Evolutionary conservation across 2,329 filamentous ascomycete species (phyloP).

Genomic region (Botrytis fabae): DNA sequence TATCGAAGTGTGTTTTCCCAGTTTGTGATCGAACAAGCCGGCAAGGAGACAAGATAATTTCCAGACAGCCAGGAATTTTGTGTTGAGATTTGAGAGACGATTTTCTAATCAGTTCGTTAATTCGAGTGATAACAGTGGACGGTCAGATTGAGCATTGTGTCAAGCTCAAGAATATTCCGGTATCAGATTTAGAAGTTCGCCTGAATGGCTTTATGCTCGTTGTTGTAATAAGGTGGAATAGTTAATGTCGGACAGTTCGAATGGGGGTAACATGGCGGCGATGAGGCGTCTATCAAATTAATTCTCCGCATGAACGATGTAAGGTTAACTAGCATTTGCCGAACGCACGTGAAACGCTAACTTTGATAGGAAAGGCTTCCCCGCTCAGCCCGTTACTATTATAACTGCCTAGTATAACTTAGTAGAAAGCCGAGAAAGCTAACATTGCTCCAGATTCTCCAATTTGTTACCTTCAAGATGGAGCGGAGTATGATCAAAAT

Average conservation of each 20-base stretch:
- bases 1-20: neutral
- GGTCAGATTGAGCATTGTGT: neutral
- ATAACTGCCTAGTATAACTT: neutral
- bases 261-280: neutral
- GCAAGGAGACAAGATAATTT: neutral
- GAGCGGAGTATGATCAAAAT: neutral
- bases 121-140: neutral
- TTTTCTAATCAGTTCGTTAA: neutral
- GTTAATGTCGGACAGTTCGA: neutral
- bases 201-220: neutral
- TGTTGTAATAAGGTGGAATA: neutral
- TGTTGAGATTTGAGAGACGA: slow-evolving; percentile 3
- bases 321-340: slow-evolving; percentile 9
- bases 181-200: neutral
- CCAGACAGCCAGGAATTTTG: neutral
- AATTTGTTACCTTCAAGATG: neutral
- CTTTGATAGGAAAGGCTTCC: neutral
- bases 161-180: neutral
- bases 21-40: neutral
- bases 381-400: neutral
- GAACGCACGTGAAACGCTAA: slow-evolving; percentile 8
- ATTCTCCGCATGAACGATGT: neutral
- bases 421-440: neutral
- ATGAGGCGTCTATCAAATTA: slow-evolving; percentile 11
- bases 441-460: neutral